Evolutionary conservation across 108 stramenopile species (phyloP).

Genomic region (Cylindrotheca fusiformis): DNA sequence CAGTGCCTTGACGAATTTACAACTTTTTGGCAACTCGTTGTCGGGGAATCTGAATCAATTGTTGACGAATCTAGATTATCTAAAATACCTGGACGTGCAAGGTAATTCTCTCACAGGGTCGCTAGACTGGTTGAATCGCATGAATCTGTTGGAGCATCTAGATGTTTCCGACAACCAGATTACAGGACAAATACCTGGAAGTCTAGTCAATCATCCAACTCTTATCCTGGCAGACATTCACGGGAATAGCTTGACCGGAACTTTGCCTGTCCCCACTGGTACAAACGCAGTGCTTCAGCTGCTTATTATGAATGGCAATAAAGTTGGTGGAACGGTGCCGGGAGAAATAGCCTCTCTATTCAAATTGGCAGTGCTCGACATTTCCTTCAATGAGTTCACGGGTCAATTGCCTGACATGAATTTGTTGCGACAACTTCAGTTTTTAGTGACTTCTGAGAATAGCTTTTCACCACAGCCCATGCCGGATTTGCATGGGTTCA

Average conservation of each 20-base stretch:
- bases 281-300: conserved; percentile 11
- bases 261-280: conserved; percentile 11
- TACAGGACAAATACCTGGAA: background rate
- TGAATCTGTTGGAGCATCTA: background rate
- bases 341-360: conserved; percentile 12
- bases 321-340: conserved; percentile 16
- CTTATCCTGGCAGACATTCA: conserved; percentile 18
- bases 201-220: conserved; percentile 11
- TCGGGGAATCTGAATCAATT: conserved; percentile 13
- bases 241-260: conserved; percentile 22
- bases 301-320: conserved; percentile 15
- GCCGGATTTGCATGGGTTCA: background rate
- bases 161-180: conserved; percentile 19
- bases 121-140: conserved; percentile 18
- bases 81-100: conserved; percentile 28
- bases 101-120: conserved; percentile 16
- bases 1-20: background rate
- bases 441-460: background rate
- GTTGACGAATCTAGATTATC: background rate
- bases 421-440: background rate
- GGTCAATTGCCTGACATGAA: conserved; percentile 16
- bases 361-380: conserved; percentile 24
- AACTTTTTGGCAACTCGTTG: background rate
- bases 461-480: background rate
- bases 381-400: conserved; percentile 26